phyloP scores from a whole-genome alignment of 2,329 filamentous ascomycete species.

The Diplodia intermedia region DNA sequence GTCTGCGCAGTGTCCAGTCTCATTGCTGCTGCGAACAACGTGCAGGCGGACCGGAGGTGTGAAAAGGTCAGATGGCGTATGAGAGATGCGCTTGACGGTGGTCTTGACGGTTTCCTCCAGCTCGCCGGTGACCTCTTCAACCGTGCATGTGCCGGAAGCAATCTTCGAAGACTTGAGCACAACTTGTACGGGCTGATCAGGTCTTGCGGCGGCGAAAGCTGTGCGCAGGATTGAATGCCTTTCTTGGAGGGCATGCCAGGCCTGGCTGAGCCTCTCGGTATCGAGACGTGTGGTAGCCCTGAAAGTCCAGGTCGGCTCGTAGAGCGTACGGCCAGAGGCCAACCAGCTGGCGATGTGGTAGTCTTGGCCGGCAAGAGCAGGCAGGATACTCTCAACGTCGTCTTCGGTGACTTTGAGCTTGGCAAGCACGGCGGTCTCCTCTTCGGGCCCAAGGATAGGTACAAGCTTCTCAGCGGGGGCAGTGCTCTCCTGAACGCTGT shows the following conservation, averaged over 20 bases:
- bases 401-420: slow-evolving; percentile 16
- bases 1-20: slow-evolving; percentile 40
- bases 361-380: slow-evolving; percentile 30
- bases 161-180: slow-evolving; percentile 39
- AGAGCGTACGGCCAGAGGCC: slow-evolving; percentile 23
- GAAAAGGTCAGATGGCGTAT: slow-evolving; percentile 42
- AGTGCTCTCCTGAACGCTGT: background rate
- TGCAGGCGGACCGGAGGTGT: slow-evolving; percentile 43
- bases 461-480: slow-evolving; percentile 1
- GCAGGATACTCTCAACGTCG: slow-evolving; percentile 25
- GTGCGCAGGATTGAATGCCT: slow-evolving; percentile 46
- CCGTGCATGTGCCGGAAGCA: slow-evolving; percentile 37
- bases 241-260: slow-evolving; percentile 44
- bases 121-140: slow-evolving; percentile 34
- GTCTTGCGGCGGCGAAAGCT: slow-evolving; percentile 41
- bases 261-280: slow-evolving; percentile 37
- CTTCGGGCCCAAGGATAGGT: background rate
- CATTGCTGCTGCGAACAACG: slow-evolving; percentile 39
- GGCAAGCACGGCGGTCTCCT: slow-evolving; percentile 8
- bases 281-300: slow-evolving; percentile 36
- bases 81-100: slow-evolving; percentile 38
- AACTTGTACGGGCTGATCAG: slow-evolving; percentile 42
- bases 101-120: slow-evolving; percentile 36
- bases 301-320: slow-evolving; percentile 32
- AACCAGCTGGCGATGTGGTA: slow-evolving; percentile 31